A percentile compares a stretch with the other conserved stretches of the same genome.
phyloP scores from a whole-genome alignment of 371 early-diverging fungal species.

The Mucor indicus region DNA sequence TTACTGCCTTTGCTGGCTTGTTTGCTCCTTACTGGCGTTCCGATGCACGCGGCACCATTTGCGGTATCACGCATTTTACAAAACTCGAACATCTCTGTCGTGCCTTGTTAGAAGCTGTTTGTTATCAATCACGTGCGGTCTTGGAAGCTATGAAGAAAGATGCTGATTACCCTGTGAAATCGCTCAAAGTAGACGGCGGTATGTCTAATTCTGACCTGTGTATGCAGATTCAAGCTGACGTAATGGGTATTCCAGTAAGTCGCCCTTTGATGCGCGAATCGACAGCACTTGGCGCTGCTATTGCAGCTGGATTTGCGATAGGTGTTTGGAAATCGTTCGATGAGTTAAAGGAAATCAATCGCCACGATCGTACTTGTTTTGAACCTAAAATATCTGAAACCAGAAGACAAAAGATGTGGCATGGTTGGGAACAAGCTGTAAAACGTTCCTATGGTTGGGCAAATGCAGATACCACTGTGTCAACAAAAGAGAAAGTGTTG shows the following conservation, averaged over 20 bases:
- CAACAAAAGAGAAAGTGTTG: slow-evolving; percentile 6
- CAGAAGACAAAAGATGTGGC: slow-evolving; percentile 61
- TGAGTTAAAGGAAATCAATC: slow-evolving; percentile 35
- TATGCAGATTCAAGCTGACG: slow-evolving; percentile 94
- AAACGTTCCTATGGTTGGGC: slow-evolving; percentile 72
- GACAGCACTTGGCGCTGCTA: slow-evolving; percentile 93
- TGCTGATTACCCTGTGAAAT: slow-evolving; percentile 56
- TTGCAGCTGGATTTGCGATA: slow-evolving; percentile 87
- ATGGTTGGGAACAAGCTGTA: slow-evolving; percentile 86
- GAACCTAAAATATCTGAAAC: slow-evolving; percentile 39
- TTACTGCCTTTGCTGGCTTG: slow-evolving; percentile 91
- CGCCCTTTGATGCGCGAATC: slow-evolving; percentile 92
- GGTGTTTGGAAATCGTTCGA: slow-evolving; percentile 67
- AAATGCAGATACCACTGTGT: slow-evolving; percentile 11
- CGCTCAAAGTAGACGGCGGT: slow-evolving; percentile 93
- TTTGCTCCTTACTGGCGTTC: slow-evolving; percentile 96
- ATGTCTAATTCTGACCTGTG: slow-evolving; percentile 84
- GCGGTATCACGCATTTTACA: slow-evolving; percentile 88
- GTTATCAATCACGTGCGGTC: slow-evolving; percentile 88
- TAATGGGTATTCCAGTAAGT: slow-evolving; percentile 81
- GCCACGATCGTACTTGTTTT: slow-evolving; percentile 43
- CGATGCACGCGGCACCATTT: slow-evolving; percentile 88
- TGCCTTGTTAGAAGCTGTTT: slow-evolving; percentile 90
- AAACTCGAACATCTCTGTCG: slow-evolving; percentile 81
- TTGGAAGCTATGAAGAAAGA: slow-evolving; percentile 91